phyloP scores from a whole-genome alignment of 2,329 filamentous ascomycete species.

The Fusarium siculi region DNA sequence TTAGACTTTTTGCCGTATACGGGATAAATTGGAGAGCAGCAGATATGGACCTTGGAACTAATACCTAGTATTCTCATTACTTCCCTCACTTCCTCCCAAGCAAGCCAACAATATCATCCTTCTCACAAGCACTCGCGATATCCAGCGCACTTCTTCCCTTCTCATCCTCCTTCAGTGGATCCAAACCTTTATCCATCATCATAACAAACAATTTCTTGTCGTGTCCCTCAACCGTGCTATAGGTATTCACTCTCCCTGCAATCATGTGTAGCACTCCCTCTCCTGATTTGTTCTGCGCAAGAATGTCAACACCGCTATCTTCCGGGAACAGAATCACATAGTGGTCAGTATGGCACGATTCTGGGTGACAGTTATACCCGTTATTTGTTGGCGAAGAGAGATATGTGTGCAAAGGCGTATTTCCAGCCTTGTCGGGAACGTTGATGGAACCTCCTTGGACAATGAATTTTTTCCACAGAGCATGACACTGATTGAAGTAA shows the following conservation, averaged over 20 bases:
- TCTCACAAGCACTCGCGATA: constrained; percentile 38
- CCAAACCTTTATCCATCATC: constrained; percentile 30
- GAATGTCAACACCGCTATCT: constrained; percentile 23
- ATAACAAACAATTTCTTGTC: constrained; percentile 30
- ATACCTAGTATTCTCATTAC: background rate
- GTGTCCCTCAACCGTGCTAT: background rate
- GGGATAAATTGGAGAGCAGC: background rate
- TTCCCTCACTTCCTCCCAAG: constrained; percentile 13
- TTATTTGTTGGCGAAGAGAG: background rate
- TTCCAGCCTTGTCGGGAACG: constrained; percentile 14
- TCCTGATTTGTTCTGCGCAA: constrained; percentile 16
- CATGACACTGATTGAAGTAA: constrained; percentile 12
- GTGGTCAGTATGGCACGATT: constrained; percentile 19
- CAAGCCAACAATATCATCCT: constrained; percentile 29
- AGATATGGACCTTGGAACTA: background rate
- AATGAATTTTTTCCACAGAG: constrained; percentile 19
- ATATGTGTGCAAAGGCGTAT: constrained; percentile 28
- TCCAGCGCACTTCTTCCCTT: constrained; percentile 39
- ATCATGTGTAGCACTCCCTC: constrained; percentile 37
- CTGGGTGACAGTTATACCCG: fast-evolving
- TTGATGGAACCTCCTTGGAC: constrained; percentile 27
- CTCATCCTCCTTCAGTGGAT: constrained; percentile 36
- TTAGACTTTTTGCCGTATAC: background rate
- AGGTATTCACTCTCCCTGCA: background rate
- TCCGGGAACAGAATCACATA: constrained; percentile 27